Evolutionary conservation across 1,284 basidiomycete genomes (phyloP).

Genomic region (Takashimella koratensis): DNA sequence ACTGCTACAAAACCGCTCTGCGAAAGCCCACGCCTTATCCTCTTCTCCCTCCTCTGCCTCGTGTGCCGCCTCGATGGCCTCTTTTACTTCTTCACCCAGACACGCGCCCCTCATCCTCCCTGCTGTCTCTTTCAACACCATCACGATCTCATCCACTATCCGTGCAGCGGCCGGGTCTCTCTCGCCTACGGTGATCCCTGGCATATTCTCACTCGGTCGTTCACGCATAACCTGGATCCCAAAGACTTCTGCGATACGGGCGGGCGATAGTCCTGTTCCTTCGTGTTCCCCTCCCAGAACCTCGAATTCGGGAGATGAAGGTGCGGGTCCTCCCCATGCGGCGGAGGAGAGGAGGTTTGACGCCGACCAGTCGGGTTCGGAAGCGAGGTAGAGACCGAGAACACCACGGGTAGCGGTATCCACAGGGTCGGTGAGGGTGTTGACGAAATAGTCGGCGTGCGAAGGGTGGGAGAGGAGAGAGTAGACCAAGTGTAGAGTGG

Average conservation of each 20-base stretch:
- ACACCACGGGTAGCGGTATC: slow-evolving; percentile 31
- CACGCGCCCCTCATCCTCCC: slow-evolving; percentile 13
- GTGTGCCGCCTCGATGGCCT: slow-evolving; percentile 2
- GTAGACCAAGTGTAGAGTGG: slow-evolving; percentile 25
- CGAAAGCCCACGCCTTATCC: slow-evolving; percentile 10
- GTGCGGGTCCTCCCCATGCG: slow-evolving; percentile 22
- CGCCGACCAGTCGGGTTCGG: slow-evolving; percentile 22
- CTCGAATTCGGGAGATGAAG: no score
- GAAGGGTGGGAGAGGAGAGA: slow-evolving; percentile 15
- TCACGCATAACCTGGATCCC: slow-evolving; percentile 27
- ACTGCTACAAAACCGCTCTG: slow-evolving; percentile 17
- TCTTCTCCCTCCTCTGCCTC: slow-evolving; percentile 3
- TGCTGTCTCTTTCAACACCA: slow-evolving; percentile 17
- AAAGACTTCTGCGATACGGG: slow-evolving; percentile 27
- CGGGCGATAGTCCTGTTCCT: slow-evolving; percentile 11
- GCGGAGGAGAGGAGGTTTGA: slow-evolving; percentile 23
- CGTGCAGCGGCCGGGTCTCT: slow-evolving; percentile 18
- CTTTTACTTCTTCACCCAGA: slow-evolving; percentile 28
- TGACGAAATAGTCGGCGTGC: slow-evolving; percentile 21
- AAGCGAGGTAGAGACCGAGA: slow-evolving; percentile 31
- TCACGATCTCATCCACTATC: slow-evolving; percentile 15
- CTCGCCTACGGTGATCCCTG: slow-evolving; percentile 30
- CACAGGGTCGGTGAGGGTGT: slow-evolving; percentile 5
- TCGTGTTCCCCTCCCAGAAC: slow-evolving; percentile 6
- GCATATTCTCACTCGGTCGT: slow-evolving; percentile 32